Conservation (phyloP, 148 eudicot species). For the Rhododendron mucronatum region DNA sequence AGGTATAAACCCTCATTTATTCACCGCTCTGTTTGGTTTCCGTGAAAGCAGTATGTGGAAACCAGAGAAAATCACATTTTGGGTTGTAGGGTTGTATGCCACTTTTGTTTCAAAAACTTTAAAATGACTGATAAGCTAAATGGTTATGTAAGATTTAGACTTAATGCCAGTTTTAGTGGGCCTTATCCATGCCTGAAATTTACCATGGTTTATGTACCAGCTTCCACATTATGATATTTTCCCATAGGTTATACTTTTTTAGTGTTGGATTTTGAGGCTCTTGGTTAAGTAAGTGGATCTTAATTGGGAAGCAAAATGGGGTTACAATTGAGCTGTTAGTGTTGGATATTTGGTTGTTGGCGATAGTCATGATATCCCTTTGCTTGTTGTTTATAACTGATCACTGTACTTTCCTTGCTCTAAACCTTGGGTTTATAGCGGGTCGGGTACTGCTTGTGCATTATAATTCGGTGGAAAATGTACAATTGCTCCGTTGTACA, state of each 20-base stretch:
- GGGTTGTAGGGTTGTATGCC: background rate
- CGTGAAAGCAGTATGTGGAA: background rate
- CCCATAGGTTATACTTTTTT: too few species aligned
- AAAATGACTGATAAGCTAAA: too few species aligned
- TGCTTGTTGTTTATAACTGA: background rate
- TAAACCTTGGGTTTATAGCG: background rate
- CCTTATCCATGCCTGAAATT: too few species aligned
- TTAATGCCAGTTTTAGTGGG: background rate
- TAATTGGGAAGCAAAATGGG: too few species aligned
- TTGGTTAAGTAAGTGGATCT: too few species aligned
- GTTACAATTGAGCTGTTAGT: too few species aligned
- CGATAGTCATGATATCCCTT: background rate
- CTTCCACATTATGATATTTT: too few species aligned
- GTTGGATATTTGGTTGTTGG: background rate
- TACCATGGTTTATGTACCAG: too few species aligned
- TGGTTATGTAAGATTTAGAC: background rate
- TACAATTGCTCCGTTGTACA: too few species aligned
- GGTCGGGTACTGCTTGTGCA: background rate
- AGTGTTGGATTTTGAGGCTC: too few species aligned
- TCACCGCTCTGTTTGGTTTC: background rate
- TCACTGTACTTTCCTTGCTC: background rate
- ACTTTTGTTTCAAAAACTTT: background rate
- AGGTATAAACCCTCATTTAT: constrained; percentile 9
- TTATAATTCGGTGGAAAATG: too few species aligned
- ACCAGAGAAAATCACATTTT: background rate